phyloP scores from a whole-genome alignment of 2,329 filamentous ascomycete species.

The Alternaria sp. region DNA sequence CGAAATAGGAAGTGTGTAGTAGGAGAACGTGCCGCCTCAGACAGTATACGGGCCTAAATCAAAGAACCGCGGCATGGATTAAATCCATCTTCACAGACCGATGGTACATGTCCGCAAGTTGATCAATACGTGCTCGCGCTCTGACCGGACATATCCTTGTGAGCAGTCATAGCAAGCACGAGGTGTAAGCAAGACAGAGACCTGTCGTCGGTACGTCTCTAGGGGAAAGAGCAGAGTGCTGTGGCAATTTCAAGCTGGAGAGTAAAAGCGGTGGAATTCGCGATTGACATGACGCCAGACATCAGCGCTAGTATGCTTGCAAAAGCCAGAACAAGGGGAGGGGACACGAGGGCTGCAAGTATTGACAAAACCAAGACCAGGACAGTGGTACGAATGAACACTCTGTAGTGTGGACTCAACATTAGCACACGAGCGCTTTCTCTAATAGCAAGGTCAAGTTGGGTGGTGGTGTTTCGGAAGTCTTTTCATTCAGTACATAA shows the following conservation, averaged over 20 bases:
- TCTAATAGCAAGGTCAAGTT: not conserved
- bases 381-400: not conserved
- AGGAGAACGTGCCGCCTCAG: not conserved
- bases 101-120: not conserved
- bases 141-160: not conserved
- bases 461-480: slow-evolving; percentile 28
- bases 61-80: not conserved
- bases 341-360: not conserved
- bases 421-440: not conserved
- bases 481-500: slow-evolving; percentile 47
- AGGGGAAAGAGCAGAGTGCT: not conserved
- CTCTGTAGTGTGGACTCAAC: not conserved
- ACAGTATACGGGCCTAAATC: not conserved
- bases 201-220: not conserved
- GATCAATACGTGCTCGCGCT: not conserved
- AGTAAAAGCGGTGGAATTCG: not conserved
- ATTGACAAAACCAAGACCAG: not conserved
- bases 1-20: not conserved
- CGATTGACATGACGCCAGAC: not conserved
- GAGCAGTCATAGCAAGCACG: not conserved
- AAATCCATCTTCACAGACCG: not conserved
- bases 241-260: not conserved
- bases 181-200: not conserved
- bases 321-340: not conserved
- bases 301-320: not conserved